Base-by-base conservation (phyloP, 2,329 filamentous ascomycete species). In the Periconia macrospinosa region DNA sequence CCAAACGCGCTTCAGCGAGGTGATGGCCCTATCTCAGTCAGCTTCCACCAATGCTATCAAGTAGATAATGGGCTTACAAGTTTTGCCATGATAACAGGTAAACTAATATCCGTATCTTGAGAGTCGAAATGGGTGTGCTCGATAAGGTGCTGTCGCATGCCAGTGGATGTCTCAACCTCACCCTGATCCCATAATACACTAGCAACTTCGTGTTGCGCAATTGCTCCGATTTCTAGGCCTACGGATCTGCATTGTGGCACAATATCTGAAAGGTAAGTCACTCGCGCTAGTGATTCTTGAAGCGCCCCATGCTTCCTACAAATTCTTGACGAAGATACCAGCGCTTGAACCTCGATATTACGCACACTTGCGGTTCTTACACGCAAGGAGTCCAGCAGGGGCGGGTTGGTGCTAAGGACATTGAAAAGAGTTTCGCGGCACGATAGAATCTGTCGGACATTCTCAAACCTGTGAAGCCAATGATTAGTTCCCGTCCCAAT, bases 171-270 rank as follows among this genome's bases (percentile, higher is more conserved):
- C 18, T 88, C 85, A 78, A 91, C 90, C 72, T 99, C 93, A 13
- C 92, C 92, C 69, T 96, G 89, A 57, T 95, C 91, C 93, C 94
- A 99, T 1, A 99, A 78, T 7, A 95, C 91, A 65, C 89, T 91
- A 11, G 95, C 92, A 8, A 90, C 85, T 71, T 97, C 94, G 50
- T 93, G 84, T 58, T 87, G 86, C 40, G 92, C 85, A 13, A 87
- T 87, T 13, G 87, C 89, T 66, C 92, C 88, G 43, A 97, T 85
- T 53, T 86, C 83, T 2, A 97, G 76, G 0, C 89, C 90, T n/a
- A 91, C 74, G 0, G 83, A 79, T 55, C 83, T 81, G 68, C 90
- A 94, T 3, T 86, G 79, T 6, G 79, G 70, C n/a, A 92, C 84
- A 23, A 97, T 81, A 51, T 90, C 86, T 13, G 86, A 89, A n/a